Evolutionary conservation across 768 basidiomycete genomes (phyloP), one percentile per base, ranked within the genome.

Genomic region (Xerocomus brunneocitrinus): DNA sequence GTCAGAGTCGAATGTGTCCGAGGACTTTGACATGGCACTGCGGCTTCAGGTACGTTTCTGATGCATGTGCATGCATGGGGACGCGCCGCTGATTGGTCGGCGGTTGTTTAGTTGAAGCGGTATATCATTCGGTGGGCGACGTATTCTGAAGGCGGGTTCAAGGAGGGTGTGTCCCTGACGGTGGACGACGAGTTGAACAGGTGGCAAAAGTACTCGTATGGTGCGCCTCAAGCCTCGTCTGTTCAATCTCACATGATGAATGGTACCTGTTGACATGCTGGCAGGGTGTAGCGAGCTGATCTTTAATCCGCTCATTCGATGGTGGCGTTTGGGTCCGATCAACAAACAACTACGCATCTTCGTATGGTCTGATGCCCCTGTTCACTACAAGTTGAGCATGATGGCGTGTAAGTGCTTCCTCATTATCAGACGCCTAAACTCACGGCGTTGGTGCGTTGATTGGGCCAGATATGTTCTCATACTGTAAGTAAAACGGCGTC

Each of bases 151-250:
- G 87, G 91, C 42, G 89, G 84, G 0, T 95, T 95, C 78, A 89
- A 94, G 73, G 93, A 97, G 64, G 93, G 93, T 58, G 92, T 97
- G n/a, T 90, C 88, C 1, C 73, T 97, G 2, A 94, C 93, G 0
- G 86, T 85, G 53, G 91, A 93, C 52, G 93, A 97, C 63, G 93
- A 97, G 64, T 71, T 97, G n/a, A 94, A 94, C 64, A 68, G 93
- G 7, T 97, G 93, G 93, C 90, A 94, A 57, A 95, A 95, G 63
- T 91, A 90, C 57, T 74, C 87, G 0, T 90, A 89, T 68, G 88
- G 85, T 62, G 8, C 61, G 68, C n/a, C 16, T 41, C 13, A 14
- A 41, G 12, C 22, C 24, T 39, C 38, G 7, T 24, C 8, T 43
- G 24, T 28, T 27, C 8, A 6, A 28, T 16, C 25, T 43, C 42